A percentile compares a stretch with the other conserved stretches of the same genome.
phyloP scores from a whole-genome alignment of 176 grass and related monocot species.

The Avena atlantica region DNA sequence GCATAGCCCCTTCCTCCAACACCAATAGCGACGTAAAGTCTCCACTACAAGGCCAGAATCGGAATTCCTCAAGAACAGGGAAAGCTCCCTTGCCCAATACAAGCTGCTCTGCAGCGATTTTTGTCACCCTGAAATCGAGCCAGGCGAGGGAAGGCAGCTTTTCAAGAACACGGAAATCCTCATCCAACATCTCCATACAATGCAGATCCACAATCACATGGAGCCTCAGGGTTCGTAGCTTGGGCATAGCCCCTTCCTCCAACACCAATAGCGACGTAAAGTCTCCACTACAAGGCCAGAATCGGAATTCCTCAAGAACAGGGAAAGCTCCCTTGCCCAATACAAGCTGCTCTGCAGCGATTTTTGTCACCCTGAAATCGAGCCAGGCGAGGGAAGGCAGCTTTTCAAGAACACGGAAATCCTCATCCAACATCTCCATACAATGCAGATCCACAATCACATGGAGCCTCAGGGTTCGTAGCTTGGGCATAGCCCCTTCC shows the following conservation, averaged over 20 bases:
- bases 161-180: neutral
- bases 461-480: too few relatives aligned
- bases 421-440: neutral
- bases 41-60: fast-evolving
- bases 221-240: too few relatives aligned
- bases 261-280: neutral
- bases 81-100: neutral
- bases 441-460: fast-evolving
- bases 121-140: fast-evolving
- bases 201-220: fast-evolving
- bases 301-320: neutral
- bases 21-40: neutral
- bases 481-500: neutral
- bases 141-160: neutral
- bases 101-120: neutral
- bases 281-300: fast-evolving
- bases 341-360: neutral
- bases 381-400: neutral
- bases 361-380: fast-evolving
- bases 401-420: neutral
- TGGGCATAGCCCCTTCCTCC: neutral
- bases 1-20: neutral
- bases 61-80: neutral
- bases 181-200: neutral
- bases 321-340: neutral